Percentiles rank a stretch among this genome's conserved stretches.
These are phyloP conservation scores for Aspergillus hancockii DNA, from an alignment of 495 filamentous ascomycete species.

Conservation along the genomic window DNA sequence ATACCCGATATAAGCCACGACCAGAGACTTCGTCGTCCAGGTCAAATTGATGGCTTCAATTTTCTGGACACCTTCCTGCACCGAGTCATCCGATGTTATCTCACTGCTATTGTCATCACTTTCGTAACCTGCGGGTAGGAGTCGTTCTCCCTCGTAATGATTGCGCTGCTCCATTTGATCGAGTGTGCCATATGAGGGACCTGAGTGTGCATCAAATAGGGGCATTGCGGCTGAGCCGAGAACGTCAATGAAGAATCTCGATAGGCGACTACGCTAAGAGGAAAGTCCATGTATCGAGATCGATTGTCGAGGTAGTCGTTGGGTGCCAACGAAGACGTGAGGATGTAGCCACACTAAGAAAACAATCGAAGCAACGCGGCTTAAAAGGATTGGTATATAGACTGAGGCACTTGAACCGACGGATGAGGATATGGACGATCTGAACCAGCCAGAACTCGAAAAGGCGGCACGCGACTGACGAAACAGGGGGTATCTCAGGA, in stretches of 20 bases:
- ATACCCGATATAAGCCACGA: conserved; percentile 55
- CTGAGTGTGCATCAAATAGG: conserved; percentile 35
- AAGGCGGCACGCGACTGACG: conserved; percentile 20
- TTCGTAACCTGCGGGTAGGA: conserved; percentile 35
- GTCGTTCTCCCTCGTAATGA: conserved; percentile 36
- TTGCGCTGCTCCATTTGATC: conserved; percentile 27
- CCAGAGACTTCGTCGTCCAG: conserved; percentile 54
- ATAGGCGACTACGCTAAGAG: not conserved
- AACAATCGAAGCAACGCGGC: conserved; percentile 1
- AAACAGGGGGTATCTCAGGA: conserved; percentile 22
- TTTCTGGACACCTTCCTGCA: conserved; percentile 56
- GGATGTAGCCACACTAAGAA: not conserved
- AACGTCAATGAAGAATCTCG: conserved; percentile 13
- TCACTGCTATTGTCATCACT: conserved; percentile 28
- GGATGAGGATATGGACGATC: conserved; percentile 17
- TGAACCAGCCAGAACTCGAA: conserved; percentile 27
- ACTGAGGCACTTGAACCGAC: conserved; percentile 6
- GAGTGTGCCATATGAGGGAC: conserved; percentile 45
- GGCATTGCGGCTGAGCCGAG: conserved; percentile 34
- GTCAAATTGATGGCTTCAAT: conserved; percentile 59
- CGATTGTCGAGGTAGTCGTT: conserved; percentile 5
- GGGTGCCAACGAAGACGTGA: conserved; percentile 1
- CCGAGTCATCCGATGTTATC: conserved; percentile 31
- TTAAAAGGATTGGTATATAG: conserved; percentile 1
- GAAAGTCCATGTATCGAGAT: conserved; percentile 30